These are phyloP conservation scores for Tolypocladium inflatum DNA, from an alignment of 2,329 filamentous ascomycete genomes.

Conservation along the genomic window DNA sequence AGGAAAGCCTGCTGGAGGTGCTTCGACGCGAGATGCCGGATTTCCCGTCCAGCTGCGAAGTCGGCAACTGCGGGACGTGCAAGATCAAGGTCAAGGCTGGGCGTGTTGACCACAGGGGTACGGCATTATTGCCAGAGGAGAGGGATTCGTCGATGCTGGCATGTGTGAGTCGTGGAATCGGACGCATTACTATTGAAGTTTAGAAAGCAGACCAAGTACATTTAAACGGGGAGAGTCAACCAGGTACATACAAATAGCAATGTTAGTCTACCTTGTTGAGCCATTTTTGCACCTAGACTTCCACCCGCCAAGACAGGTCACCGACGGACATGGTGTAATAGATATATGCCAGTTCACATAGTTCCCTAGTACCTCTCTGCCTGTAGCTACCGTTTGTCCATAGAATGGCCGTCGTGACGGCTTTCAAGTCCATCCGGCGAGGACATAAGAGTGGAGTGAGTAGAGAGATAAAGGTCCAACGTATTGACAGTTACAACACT, in stretches of 20 bases:
- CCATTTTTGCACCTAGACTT: too few relatives aligned
- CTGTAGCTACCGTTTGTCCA: too few relatives aligned
- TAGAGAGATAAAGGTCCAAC: too few relatives aligned
- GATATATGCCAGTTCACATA: too few relatives aligned
- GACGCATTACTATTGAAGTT: slow-evolving; percentile 38
- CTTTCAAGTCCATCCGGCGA: too few relatives aligned
- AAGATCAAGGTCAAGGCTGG: slow-evolving; percentile 32
- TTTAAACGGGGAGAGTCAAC: neutral
- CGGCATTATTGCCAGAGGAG: slow-evolving; percentile 35
- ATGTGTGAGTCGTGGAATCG: slow-evolving; percentile 43
- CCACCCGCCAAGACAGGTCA: too few relatives aligned
- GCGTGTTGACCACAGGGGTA: slow-evolving; percentile 38
- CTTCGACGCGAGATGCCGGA: slow-evolving; percentile 32
- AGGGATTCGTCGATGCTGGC: slow-evolving; percentile 34
- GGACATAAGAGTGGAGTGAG: too few relatives aligned
- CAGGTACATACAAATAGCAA: neutral
- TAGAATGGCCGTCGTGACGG: too few relatives aligned
- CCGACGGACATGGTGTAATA: too few relatives aligned
- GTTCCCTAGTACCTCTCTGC: too few relatives aligned
- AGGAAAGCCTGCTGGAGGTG: slow-evolving; percentile 41
- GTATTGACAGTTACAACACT: neutral
- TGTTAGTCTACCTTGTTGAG: too few relatives aligned
- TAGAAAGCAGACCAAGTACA: slow-evolving; percentile 8
- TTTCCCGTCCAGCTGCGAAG: slow-evolving; percentile 40
- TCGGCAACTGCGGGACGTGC: slow-evolving; percentile 46